Evolutionary conservation across 2,329 filamentous ascomycete genomes (phyloP).

Genomic region (Exophiala mesophila): DNA sequence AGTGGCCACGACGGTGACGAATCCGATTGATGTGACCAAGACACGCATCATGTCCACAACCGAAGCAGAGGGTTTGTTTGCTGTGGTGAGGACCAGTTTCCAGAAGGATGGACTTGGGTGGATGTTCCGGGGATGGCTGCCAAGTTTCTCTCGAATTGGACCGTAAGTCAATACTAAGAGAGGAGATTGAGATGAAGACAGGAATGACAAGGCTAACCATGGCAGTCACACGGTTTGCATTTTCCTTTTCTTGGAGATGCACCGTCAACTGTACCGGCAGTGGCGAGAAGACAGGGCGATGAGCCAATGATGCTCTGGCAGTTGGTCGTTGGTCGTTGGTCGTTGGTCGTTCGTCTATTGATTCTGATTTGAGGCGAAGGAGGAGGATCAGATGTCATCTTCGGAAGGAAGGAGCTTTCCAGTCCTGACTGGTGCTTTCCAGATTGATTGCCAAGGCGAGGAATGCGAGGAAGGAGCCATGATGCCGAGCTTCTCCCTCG

Average conservation of each 20-base stretch:
- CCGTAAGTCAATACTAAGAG: no score
- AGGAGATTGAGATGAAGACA: background rate
- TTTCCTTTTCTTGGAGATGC: conserved; percentile 2
- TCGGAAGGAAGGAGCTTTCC: no score
- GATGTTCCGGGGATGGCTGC: conserved; percentile 8
- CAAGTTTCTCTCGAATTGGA: conserved; percentile 49
- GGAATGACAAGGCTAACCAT: background rate
- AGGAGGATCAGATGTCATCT: no score
- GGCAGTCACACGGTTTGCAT: background rate
- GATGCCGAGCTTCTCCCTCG: no score
- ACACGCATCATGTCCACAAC: conserved; percentile 77
- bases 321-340: no score
- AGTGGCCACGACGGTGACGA: conserved; percentile 71
- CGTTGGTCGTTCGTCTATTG: no score
- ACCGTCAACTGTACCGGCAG: background rate
- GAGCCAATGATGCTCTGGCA: no score
- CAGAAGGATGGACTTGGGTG: conserved; percentile 3
- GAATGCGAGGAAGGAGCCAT: no score
- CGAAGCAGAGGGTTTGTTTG: conserved; percentile 35
- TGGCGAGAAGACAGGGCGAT: no score
- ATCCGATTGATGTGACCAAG: conserved; percentile 83
- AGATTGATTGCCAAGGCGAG: no score
- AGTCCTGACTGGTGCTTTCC: no score
- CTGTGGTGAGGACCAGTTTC: background rate
- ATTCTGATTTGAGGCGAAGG: no score